Percentiles rank a stretch among this genome's conserved stretches.
Conservation (phyloP, 129 eudicot species). For the Helianthus annuus region DNA sequence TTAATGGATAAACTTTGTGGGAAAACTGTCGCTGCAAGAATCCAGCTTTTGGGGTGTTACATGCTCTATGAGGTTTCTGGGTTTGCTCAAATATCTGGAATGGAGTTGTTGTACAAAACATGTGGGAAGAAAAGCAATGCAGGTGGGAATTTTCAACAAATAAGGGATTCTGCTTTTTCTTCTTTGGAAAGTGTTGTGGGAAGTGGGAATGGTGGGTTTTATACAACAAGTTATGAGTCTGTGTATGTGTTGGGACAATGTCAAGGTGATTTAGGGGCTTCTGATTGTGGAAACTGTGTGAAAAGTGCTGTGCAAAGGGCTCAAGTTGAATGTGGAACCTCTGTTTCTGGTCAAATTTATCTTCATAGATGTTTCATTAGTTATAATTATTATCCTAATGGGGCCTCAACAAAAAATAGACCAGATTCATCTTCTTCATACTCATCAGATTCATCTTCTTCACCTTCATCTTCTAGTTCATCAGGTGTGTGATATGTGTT, state of each 20-base stretch:
- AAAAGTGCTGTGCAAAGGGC: slow-evolving; percentile 79
- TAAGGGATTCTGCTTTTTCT: slow-evolving; percentile 63
- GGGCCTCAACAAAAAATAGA: slow-evolving; percentile 56
- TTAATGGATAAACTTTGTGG: slow-evolving; percentile 85
- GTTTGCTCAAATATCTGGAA: slow-evolving; percentile 73
- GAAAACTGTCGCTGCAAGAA: slow-evolving; percentile 68
- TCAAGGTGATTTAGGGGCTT: slow-evolving; percentile 75
- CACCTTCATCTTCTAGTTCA: slow-evolving; percentile 38
- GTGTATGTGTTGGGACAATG: slow-evolving; percentile 85
- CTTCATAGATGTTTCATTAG: slow-evolving; percentile 76
- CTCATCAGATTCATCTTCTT: slow-evolving; percentile 29
- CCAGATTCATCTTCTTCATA: slow-evolving; percentile 38
- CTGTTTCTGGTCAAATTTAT: slow-evolving; percentile 72
- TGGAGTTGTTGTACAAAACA: slow-evolving; percentile 74
- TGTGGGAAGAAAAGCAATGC: slow-evolving; percentile 51
- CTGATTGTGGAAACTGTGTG: slow-evolving; percentile 80
- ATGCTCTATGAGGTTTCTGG: slow-evolving; percentile 82
- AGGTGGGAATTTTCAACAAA: slow-evolving; percentile 53
- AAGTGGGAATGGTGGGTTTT: slow-evolving; percentile 58
- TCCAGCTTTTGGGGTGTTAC: slow-evolving; percentile 83
- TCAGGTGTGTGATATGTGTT: slow-evolving; percentile 47
- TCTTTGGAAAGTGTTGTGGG: slow-evolving; percentile 51
- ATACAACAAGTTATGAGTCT: slow-evolving; percentile 51
- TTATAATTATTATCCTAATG: slow-evolving; percentile 64
- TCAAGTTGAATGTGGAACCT: slow-evolving; percentile 85